Conservation (phyloP, 2,329 filamentous ascomycete species). For the Penicillium crustosum region DNA sequence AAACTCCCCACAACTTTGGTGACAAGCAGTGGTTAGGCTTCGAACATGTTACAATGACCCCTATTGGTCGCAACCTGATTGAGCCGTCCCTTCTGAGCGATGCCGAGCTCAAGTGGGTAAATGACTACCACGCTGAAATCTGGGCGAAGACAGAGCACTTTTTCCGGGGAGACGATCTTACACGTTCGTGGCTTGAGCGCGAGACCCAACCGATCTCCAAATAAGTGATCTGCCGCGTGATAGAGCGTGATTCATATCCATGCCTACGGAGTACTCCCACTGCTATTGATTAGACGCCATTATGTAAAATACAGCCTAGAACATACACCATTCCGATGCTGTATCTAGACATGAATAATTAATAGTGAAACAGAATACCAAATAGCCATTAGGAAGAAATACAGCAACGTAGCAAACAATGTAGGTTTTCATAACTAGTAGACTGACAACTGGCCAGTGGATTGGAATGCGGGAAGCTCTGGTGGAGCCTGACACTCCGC, state of each 20-base stretch:
- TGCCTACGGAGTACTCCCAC: neutral
- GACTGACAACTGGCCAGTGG: slow-evolving; percentile 11
- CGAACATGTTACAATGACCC: slow-evolving; percentile 96
- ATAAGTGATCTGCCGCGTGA: slow-evolving; percentile 14
- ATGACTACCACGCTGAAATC: slow-evolving; percentile 79
- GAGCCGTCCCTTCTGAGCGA: slow-evolving; percentile 69
- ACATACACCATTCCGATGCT: neutral
- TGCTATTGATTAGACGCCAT: neutral
- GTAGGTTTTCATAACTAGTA: neutral
- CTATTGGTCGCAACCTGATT: slow-evolving; percentile 86
- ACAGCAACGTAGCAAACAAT: too few species aligned
- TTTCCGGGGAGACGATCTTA: slow-evolving; percentile 71
- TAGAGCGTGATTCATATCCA: neutral
- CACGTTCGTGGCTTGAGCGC: slow-evolving; percentile 76
- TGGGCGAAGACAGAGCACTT: slow-evolving; percentile 75
- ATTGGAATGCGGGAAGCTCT: slow-evolving; percentile 26
- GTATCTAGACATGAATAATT: neutral
- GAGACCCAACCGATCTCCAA: slow-evolving; percentile 70
- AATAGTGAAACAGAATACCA: neutral
- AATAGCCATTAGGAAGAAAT: neutral
- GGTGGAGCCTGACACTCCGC: slow-evolving; percentile 22
- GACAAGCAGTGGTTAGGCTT: slow-evolving; percentile 94
- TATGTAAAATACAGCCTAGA: neutral
- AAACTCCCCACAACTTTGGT: slow-evolving; percentile 83
- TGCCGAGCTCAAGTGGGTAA: slow-evolving; percentile 80